Percentiles rank a stretch among this genome's conserved stretches.
Evolutionary conservation across 1,284 basidiomycete genomes (phyloP).

Genomic region (Cryptococcus sp.): DNA sequence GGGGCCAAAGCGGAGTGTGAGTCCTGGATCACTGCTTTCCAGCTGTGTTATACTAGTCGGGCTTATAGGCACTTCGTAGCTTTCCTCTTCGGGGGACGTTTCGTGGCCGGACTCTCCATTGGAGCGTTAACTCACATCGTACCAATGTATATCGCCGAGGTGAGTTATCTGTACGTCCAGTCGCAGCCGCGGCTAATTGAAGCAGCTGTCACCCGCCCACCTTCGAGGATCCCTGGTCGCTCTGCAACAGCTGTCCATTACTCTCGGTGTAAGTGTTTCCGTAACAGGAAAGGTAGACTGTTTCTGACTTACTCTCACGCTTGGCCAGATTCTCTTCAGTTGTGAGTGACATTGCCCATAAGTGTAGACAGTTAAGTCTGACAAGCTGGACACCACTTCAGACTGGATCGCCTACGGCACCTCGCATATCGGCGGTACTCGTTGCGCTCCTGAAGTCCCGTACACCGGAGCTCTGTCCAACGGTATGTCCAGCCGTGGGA

Average conservation of each 20-base stretch:
- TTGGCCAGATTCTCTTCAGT: too few relatives aligned
- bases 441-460: conserved; percentile 15
- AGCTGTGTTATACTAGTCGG: too few relatives aligned
- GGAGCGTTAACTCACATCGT: conserved; percentile 45
- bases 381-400: too few relatives aligned
- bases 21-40: not conserved
- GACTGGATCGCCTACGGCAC: conserved; percentile 28
- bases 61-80: too few relatives aligned
- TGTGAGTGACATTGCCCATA: too few relatives aligned
- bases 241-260: too few relatives aligned
- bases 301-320: too few relatives aligned
- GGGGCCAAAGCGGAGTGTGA: conserved; percentile 56
- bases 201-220: not conserved
- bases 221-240: too few relatives aligned
- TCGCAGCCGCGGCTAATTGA: not conserved
- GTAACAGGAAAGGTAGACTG: too few relatives aligned
- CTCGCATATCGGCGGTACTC: conserved; percentile 12
- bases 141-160: conserved; percentile 46
- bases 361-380: too few relatives aligned
- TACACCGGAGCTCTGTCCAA: conserved; percentile 22
- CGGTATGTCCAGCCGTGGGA: not conserved
- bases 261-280: too few relatives aligned
- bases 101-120: conserved; percentile 14
- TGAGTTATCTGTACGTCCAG: conserved; percentile 5
- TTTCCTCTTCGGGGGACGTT: too few relatives aligned